Evolutionary conservation across 2,329 filamentous ascomycete species (phyloP), one percentile per base, ranked within the genome.

Genomic region (Hymenoscyphus albidus): DNA sequence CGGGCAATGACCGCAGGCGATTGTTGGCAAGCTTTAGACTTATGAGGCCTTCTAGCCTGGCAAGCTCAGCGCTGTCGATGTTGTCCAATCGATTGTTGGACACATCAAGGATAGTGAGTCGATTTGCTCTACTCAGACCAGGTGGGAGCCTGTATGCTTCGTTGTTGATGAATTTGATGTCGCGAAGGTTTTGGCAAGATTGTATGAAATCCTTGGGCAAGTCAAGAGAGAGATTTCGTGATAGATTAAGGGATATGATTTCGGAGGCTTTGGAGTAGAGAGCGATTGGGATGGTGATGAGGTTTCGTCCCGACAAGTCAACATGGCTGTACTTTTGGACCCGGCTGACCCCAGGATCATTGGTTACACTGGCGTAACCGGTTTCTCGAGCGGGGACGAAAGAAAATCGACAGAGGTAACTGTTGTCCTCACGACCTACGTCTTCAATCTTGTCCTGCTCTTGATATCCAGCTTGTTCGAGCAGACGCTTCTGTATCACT

Each of bases 131-230:
- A 68, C 90, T 88, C 62, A 99, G 83, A 76, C 93, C 97, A 6
- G 88, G 84, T 3, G 95, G 95, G 31, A 99, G 80, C 72, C 89
- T 89, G 76, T 91, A 88, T 2, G 93, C 92, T 76, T 99, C 95
- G 72, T 98, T 98, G 74, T 93, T 94, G 71, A 91, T 93, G 77
- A 90, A 99, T 74, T 96, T 97, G 81, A 99, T 95, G 76, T 99
- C 95, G 60, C 94, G 88, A 22, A 99, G 81, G 73, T 94, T 93
- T 70, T 89, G 88, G 78, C 95, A 99, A 35, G 92, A 91, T 75
- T 96, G 92, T 63, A 99, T 93, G 75, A 99, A 99, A 77, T 99
- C 95, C 74, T 93, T 92, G 0, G 95, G 95, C 14, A 99, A 88
- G 72, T 97, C 92, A 35, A 99, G 82, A 0, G 93, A 95, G 56